Base-by-base conservation (phyloP, 2,329 filamentous ascomycete genomes). In the Talaromyces sp. region DNA sequence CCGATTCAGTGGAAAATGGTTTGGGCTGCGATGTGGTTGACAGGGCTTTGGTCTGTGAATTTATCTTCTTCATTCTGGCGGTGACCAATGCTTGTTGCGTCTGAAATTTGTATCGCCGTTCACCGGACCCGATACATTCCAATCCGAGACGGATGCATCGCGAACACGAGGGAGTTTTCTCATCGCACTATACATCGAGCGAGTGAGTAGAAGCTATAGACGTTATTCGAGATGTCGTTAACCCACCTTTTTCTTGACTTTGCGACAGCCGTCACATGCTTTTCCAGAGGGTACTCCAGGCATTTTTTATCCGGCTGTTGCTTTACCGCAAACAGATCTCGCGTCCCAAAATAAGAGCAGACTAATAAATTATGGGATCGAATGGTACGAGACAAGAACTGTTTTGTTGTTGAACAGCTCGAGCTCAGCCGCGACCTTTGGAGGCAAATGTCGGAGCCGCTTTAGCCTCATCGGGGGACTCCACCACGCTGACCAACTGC, bases 191-290 rank as follows among this genome's bases (percentile, higher is more conserved):
- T 22, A 13, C 10, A 5, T 14, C 19, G 16, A 9, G 11, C n/a
- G 52, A 56, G 33, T 56, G 33, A 37, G 33, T 37, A 19, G 14
- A 22, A 37, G 33, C 9, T 13, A 22, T 37, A 2, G 33, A 14
- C 9, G 10, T 22, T 7, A n/a, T 33, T 31, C 27, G 50, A 35
- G 14, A 56, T 22, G 52, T 22, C n/a, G 31, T n/a, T 31, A 31
- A 35, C 24, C 63, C 71, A 82, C 83, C 79, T 84, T 85, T 72
- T 85, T 85, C 78, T 84, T 85, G 67, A 83, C 80, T 67, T 78
- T 82, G 39, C 82, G 79, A 68, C 83, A 85, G 14, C 76, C 81
- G 64, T 85, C 81, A 67, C 83, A 85, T 39, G 81, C 83, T 65
- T 80, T 79, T 60, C 81, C 79, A 9, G 81, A 80, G 24, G 83